Evolutionary conservation across 73 alveolate species (phyloP).

Genomic region (Tetrahymena borealis): DNA sequence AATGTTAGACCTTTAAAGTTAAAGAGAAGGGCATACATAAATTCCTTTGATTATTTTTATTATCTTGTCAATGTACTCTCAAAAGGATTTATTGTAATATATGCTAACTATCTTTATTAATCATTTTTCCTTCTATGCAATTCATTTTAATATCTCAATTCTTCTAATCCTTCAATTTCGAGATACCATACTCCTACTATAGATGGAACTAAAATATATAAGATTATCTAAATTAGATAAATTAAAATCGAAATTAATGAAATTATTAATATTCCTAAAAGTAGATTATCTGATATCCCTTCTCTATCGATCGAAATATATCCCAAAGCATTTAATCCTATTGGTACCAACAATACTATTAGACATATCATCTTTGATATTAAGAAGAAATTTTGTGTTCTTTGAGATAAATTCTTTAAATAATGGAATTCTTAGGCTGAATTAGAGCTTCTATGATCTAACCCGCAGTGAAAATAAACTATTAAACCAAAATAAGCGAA

Average conservation of each 20-base stretch:
- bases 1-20: neutral
- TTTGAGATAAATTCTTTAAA: neutral
- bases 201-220: neutral
- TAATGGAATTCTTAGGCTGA: neutral
- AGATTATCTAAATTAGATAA: neutral
- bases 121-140: neutral
- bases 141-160: neutral
- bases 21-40: neutral
- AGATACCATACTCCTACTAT: neutral
- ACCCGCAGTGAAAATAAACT: neutral
- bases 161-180: neutral
- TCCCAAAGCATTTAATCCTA: neutral
- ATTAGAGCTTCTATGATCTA: neutral
- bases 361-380: neutral
- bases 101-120: neutral
- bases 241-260: neutral
- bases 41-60: neutral
- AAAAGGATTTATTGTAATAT: neutral
- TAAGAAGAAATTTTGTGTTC: neutral
- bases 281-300: neutral
- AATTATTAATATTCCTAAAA: neutral
- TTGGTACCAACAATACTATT: neutral
- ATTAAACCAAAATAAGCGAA: neutral
- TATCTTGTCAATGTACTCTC: neutral
- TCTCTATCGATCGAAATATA: neutral